Conservation (phyloP, 139 green algal genomes). For the Spirogloea muscicola region DNA sequence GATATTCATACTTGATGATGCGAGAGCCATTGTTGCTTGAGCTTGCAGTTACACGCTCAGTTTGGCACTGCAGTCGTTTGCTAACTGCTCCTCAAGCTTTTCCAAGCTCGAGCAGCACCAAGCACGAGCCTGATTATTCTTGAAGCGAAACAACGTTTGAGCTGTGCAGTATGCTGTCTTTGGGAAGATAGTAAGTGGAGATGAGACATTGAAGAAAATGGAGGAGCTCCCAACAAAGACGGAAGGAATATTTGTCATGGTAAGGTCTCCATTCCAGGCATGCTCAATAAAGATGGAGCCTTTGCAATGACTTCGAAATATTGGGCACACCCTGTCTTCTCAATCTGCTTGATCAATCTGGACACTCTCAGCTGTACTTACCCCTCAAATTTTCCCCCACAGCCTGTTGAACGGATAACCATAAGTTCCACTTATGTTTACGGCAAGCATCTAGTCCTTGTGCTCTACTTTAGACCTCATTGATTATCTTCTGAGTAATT, state of each 20-base stretch:
- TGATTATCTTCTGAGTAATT: too few species aligned
- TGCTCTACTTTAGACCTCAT: too few species aligned
- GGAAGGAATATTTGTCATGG: conserved; percentile 88
- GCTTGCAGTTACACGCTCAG: background rate
- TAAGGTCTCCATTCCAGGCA: conserved; percentile 8
- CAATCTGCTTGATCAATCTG: background rate
- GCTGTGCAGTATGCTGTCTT: conserved; percentile 44
- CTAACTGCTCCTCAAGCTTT: background rate
- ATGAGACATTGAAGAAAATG: conserved; percentile 70
- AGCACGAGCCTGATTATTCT: background rate
- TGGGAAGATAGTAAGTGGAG: conserved; percentile 68
- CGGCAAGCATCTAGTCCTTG: too few species aligned
- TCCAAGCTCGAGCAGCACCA: background rate
- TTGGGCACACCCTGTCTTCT: background rate
- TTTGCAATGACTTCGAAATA: background rate
- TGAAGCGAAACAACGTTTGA: background rate
- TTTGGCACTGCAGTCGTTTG: background rate
- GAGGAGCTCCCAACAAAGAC: conserved; percentile 63
- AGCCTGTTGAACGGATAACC: conserved; percentile 57
- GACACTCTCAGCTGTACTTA: background rate
- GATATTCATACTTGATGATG: background rate
- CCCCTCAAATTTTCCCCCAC: background rate
- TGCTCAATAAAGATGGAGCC: background rate
- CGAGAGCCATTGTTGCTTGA: background rate
- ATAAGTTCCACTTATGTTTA: conserved; percentile 71